Percentiles rank a stretch among this genome's conserved stretches.
Conservation (phyloP, 345 rosid species). For the Lepidium sativum region DNA sequence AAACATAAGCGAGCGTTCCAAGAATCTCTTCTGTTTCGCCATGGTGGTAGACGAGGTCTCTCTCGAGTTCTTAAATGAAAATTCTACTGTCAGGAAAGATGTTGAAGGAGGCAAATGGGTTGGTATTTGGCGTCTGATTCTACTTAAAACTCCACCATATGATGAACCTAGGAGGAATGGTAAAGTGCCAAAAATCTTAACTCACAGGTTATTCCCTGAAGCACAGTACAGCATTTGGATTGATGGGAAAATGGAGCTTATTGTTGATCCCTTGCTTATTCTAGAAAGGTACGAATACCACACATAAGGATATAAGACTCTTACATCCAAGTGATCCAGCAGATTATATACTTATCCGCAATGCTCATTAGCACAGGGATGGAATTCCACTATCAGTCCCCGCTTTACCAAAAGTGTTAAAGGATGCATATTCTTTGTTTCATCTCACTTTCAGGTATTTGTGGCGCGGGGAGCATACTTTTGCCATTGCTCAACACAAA, state of each 20-base stretch:
- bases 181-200: slow-evolving; percentile 90
- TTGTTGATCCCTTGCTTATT: slow-evolving; percentile 78
- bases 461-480: slow-evolving; percentile 87
- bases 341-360: not conserved
- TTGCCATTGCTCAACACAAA: slow-evolving; percentile 94
- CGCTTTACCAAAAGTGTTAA: not conserved
- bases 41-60: slow-evolving; percentile 88
- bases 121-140: slow-evolving; percentile 89
- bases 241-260: slow-evolving; percentile 98
- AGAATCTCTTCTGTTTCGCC: slow-evolving; percentile 80
- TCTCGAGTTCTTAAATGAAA: slow-evolving; percentile 49
- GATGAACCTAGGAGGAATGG: slow-evolving; percentile 98
- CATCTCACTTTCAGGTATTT: slow-evolving; percentile 47
- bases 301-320: not conserved
- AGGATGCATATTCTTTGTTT: slow-evolving; percentile 1
- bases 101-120: slow-evolving; percentile 71
- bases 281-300: slow-evolving; percentile 61
- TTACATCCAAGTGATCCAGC: not conserved
- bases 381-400: not conserved
- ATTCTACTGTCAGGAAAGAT: slow-evolving; percentile 61
- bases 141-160: slow-evolving; percentile 74
- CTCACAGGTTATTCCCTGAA: slow-evolving; percentile 93
- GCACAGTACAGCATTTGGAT: slow-evolving; percentile 97
- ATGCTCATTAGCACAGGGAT: not conserved
- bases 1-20: slow-evolving; percentile 64